Base-by-base conservation (phyloP, 2,329 filamentous ascomycete species). In the Fusarium camptoceras region DNA sequence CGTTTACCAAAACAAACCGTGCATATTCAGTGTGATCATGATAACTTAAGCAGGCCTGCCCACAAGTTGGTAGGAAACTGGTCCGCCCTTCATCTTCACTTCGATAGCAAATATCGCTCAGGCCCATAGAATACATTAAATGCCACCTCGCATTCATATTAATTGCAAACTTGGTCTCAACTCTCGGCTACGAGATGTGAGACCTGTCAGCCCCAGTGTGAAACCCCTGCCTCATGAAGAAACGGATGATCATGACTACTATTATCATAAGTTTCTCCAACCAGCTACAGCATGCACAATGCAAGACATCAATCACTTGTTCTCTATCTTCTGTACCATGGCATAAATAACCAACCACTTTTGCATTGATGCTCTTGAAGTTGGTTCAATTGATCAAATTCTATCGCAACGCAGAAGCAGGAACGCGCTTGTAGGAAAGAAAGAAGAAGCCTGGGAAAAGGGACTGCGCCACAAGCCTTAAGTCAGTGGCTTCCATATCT, bases 221-320 rank as follows among this genome's bases (percentile, higher is more conserved):
- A 70, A 49, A 54, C 54, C 50, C 51, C 53, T 59, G 59, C 25
- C 58, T 51, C 27, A 56, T 34, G 53, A 46, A 50, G 34, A 48
- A 68, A 47, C 47, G 43, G 41, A 56, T 57, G 50, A 70, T 70
- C 63, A 57, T 62, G 64, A 47, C 39, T 66, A n/a, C 42, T 43
- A 16, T 28, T 10, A 25, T 59, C 25, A 62, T 47, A 42, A 53
- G n/a, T 20, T 20, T 48, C 27, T 22, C 20, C 28, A 31, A 20
- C 53, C 37, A 61, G 15, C 24, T 18, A 27, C 11, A 11, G 49
- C 24, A 42, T 18, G 24, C 12, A 28, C n/a, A 53, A 12, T 41
- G n/a, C 15, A 42, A 42, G 34, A 28, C 34, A 22, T 20, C 41
- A 30, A 3, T 25, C 4, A 22, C 20, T 3, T n/a, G 6, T 42